Evolutionary conservation across 192 early-diverging fungal genomes (phyloP).

Genomic region (Dissophora globulifera): DNA sequence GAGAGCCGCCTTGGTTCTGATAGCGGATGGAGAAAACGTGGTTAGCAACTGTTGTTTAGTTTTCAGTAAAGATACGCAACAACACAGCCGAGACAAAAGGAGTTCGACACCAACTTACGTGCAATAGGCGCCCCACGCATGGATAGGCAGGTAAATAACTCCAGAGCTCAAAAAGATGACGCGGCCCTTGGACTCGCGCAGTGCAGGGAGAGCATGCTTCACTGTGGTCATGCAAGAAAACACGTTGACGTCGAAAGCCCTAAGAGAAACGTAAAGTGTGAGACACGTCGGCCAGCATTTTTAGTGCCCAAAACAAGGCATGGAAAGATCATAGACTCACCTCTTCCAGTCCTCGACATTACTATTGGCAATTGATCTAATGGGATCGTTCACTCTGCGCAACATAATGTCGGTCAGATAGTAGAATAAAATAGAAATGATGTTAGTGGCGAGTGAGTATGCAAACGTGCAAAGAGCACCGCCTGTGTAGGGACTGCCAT

Average conservation of each 20-base stretch:
- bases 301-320: too few relatives aligned
- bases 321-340: slow-evolving; percentile 41
- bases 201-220: slow-evolving; percentile 71
- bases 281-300: too few relatives aligned
- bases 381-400: slow-evolving; percentile 71
- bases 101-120: slow-evolving; percentile 52
- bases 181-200: slow-evolving; percentile 70
- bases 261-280: slow-evolving; percentile 8
- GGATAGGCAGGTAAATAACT: slow-evolving; percentile 70
- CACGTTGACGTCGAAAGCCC: slow-evolving; percentile 78
- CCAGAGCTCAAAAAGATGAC: slow-evolving; percentile 87
- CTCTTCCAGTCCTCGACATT: slow-evolving; percentile 66
- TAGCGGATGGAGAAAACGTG: background rate
- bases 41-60: too few relatives aligned
- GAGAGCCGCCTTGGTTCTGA: slow-evolving; percentile 80
- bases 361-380: slow-evolving; percentile 67
- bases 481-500: too few relatives aligned
- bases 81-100: too few relatives aligned
- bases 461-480: background rate
- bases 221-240: slow-evolving; percentile 75
- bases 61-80: too few relatives aligned
- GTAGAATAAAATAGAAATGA: background rate
- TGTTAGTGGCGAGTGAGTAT: too few relatives aligned
- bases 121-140: slow-evolving; percentile 88
- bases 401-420: too few relatives aligned